phyloP scores from a whole-genome alignment of 352 stramenopile genomes.

The Plasmopara muralis region DNA sequence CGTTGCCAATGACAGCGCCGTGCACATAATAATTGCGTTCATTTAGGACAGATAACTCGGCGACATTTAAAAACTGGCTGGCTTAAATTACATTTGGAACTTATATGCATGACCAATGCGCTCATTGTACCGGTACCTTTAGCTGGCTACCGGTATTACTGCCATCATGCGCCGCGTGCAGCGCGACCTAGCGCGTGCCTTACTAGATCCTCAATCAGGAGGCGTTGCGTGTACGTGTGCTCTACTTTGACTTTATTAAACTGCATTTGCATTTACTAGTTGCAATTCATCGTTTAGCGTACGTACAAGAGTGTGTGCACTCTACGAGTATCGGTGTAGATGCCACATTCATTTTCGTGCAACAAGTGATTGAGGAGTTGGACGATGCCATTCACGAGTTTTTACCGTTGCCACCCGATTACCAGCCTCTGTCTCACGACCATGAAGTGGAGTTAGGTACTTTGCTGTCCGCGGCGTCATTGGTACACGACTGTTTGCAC shows the following conservation, averaged over 20 bases:
- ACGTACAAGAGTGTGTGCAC: conserved; percentile 72
- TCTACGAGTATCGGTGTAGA: conserved; percentile 54
- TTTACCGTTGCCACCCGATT: conserved; percentile 11
- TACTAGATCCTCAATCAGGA: conserved; percentile 23
- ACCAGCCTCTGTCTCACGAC: conserved; percentile 33
- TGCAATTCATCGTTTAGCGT: conserved; percentile 21
- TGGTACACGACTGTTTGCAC: conserved; percentile 20
- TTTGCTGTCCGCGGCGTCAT: conserved; percentile 53
- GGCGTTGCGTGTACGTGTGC: conserved; percentile 22
- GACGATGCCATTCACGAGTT: conserved; percentile 45
- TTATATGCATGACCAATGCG: background rate
- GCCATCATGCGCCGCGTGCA: conserved; percentile 11
- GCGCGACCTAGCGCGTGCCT: conserved; percentile 25
- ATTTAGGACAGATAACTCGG: no score
- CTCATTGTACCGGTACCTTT: background rate
- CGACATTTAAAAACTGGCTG: no score
- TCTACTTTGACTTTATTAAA: background rate
- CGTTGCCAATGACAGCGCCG: no score
- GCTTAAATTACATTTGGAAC: no score
- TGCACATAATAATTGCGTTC: no score
- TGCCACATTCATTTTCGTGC: conserved; percentile 51
- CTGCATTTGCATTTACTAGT: background rate
- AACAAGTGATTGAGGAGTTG: conserved; percentile 60
- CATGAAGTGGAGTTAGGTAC: conserved; percentile 66
- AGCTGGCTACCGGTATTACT: background rate